Evolutionary conservation across 1,284 basidiomycete species (phyloP), one percentile per base, ranked within the genome.

Genomic region (Apiotrichum gracile): DNA sequence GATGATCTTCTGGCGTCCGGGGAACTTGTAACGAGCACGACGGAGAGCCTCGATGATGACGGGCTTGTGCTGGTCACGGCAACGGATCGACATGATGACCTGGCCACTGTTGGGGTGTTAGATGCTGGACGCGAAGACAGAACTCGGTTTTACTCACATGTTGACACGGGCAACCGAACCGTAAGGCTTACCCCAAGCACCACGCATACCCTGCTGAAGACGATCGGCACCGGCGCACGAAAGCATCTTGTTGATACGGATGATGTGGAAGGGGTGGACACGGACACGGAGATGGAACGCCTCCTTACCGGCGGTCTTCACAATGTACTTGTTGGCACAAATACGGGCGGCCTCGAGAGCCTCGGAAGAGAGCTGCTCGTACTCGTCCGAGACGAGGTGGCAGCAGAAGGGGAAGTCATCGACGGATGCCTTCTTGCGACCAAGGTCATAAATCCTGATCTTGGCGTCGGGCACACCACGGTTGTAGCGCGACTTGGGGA

Each of bases 231-330:
- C 94, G 68, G 94, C 94, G 77, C 94, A 97, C 59, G 88, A 91
- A 82, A 97, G 90, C 90, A 97, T 97, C 86, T 98, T 98, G 89
- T 98, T 97, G 87, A 97, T 97, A 67, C 94, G 89, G 78, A 98
- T 80, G 67, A 97, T 91, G 78, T 97, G 94, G 91, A 88, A 97
- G 58, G 94, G 94, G 81, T 98, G 94, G 54, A 91, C 91, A 63
- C 93, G 88, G 66, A 98, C 91, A 70, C 94, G 85, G 76, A 97
- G 77, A 78, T 98, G 94, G 92, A 98, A 97, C 21, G 93, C 90
- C 73, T 98, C 94, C 81, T 97, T 97, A 74, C 94, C 94, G 49
- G 89, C 85, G 24, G 88, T 92, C 85, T 97, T 97, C 73, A 91
- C 94, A 66, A 97, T 87, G 78, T 97, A 97, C 81, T 97, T 97